Evolutionary conservation across 1,284 basidiomycete species (phyloP).

Genomic region (Blastosporella zonata): DNA sequence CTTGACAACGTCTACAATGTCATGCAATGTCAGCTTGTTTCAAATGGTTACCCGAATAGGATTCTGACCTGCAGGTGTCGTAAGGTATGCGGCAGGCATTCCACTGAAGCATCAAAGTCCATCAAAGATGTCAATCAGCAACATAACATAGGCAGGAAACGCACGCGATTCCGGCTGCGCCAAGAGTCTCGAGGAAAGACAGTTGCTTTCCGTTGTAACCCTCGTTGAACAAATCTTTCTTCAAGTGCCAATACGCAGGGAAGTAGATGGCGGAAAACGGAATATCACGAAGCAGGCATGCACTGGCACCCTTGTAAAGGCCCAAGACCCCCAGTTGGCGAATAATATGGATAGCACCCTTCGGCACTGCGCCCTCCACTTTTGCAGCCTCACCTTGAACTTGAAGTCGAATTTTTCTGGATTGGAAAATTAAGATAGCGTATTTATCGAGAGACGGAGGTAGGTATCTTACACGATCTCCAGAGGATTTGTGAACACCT

Average conservation of each 20-base stretch:
- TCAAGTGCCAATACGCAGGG: slow-evolving; percentile 78
- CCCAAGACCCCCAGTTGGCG: slow-evolving; percentile 90
- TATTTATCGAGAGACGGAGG: slow-evolving; percentile 7
- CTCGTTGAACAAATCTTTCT: slow-evolving; percentile 93
- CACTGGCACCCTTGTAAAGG: slow-evolving; percentile 87
- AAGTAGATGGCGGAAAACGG: slow-evolving; percentile 90
- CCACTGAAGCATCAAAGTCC: slow-evolving; percentile 52
- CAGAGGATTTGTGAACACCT: slow-evolving; percentile 95
- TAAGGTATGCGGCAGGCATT: slow-evolving; percentile 92
- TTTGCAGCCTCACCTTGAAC: slow-evolving; percentile 94
- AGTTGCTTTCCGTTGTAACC: slow-evolving; percentile 95
- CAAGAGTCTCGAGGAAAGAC: slow-evolving; percentile 87
- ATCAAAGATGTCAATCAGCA: slow-evolving; percentile 26
- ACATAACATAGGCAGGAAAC: slow-evolving; percentile 31
- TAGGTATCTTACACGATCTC: slow-evolving; percentile 79
- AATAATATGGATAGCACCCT: slow-evolving; percentile 91
- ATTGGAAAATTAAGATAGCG: slow-evolving; percentile 9
- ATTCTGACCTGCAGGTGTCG: slow-evolving; percentile 73
- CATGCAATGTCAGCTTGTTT: slow-evolving; percentile 25
- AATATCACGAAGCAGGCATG: slow-evolving; percentile 89
- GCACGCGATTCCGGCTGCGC: slow-evolving; percentile 79
- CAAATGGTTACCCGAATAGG: slow-evolving; percentile 8
- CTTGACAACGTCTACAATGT: slow-evolving; percentile 86
- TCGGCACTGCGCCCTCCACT: slow-evolving; percentile 72
- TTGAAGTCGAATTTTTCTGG: slow-evolving; percentile 94